phyloP scores from a whole-genome alignment of 2,329 filamentous ascomycete species.

The Talaromyces funiculosus region DNA sequence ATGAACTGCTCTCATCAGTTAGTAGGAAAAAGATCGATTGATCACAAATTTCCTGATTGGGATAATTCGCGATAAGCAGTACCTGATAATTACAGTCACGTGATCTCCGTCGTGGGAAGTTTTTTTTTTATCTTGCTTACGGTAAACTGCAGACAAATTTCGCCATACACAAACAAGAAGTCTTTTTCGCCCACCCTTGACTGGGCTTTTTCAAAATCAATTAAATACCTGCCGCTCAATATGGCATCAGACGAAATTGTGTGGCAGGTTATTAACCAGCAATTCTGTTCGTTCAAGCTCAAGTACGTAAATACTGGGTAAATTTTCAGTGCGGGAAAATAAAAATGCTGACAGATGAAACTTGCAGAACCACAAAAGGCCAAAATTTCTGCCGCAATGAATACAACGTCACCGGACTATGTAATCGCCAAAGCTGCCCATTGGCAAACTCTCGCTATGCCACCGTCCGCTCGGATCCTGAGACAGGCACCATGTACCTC shows the following conservation, averaged over 20 bases:
- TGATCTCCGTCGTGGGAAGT: conserved; percentile 12
- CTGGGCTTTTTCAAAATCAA: conserved; percentile 14
- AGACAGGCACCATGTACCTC: conserved; percentile 78
- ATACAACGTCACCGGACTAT: conserved; percentile 78
- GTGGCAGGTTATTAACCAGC: conserved; percentile 94
- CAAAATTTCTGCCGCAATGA: conserved; percentile 96
- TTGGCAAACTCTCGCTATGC: conserved; percentile 90
- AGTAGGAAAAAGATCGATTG: neutral
- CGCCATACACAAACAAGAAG: neutral
- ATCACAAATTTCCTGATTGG: conserved; percentile 7
- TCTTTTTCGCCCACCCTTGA: conserved; percentile 10
- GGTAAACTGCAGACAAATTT: neutral
- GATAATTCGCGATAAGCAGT: neutral
- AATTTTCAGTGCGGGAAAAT: neutral
- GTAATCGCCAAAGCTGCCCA: conserved; percentile 82
- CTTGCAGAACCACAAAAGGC: conserved; percentile 66
- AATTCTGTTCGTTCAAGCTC: conserved; percentile 91
- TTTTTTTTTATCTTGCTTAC: conserved; percentile 11
- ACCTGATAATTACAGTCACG: conserved; percentile 18
- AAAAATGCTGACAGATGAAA: conserved; percentile 12
- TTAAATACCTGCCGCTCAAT: neutral
- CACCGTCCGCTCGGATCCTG: conserved; percentile 76
- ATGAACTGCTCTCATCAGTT: neutral
- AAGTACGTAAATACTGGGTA: conserved; percentile 54
- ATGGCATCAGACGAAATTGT: conserved; percentile 83